Evolutionary conservation across 768 basidiomycete genomes (phyloP).

Genomic region (Podaxis carcinomalis): DNA sequence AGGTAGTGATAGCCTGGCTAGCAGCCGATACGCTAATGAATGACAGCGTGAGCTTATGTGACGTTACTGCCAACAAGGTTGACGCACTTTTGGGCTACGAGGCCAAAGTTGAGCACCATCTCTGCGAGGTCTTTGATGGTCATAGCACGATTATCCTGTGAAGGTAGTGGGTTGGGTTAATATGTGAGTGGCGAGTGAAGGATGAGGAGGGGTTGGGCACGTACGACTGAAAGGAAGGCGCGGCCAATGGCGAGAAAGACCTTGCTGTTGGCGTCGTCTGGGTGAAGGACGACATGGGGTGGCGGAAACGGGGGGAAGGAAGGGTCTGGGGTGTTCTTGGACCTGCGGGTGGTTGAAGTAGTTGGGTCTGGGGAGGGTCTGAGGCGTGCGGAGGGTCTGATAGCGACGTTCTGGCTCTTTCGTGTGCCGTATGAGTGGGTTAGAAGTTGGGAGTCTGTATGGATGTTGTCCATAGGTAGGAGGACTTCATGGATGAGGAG

Average conservation of each 20-base stretch:
- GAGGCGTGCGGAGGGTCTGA: constrained; percentile 50
- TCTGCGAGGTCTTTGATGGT: constrained; percentile 84
- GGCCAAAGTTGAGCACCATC: constrained; percentile 57
- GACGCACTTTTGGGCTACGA: constrained; percentile 70
- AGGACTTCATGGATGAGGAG: constrained; percentile 18
- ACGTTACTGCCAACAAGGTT: constrained; percentile 2
- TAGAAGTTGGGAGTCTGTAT: constrained; percentile 13
- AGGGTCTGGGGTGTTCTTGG: constrained; percentile 19
- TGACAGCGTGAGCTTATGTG: constrained; percentile 10
- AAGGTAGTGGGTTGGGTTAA: background rate
- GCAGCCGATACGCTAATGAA: constrained; percentile 64
- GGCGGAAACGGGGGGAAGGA: constrained; percentile 50
- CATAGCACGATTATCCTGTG: constrained; percentile 76
- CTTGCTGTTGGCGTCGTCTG: constrained; percentile 68
- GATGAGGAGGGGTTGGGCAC: constrained; percentile 23
- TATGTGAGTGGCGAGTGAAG: constrained; percentile 12
- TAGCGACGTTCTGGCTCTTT: constrained; percentile 45
- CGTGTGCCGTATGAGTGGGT: constrained; percentile 49
- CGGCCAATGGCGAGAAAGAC: constrained; percentile 72
- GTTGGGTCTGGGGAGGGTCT: constrained; percentile 31
- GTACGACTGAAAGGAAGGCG: constrained; percentile 68
- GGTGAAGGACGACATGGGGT: constrained; percentile 61
- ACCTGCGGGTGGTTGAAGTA: constrained; percentile 12
- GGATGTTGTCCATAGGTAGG: constrained; percentile 19
- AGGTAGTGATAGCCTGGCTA: constrained; percentile 80